Conservation (phyloP, 1,284 basidiomycete genomes). For the Porogramme epimiltina region DNA sequence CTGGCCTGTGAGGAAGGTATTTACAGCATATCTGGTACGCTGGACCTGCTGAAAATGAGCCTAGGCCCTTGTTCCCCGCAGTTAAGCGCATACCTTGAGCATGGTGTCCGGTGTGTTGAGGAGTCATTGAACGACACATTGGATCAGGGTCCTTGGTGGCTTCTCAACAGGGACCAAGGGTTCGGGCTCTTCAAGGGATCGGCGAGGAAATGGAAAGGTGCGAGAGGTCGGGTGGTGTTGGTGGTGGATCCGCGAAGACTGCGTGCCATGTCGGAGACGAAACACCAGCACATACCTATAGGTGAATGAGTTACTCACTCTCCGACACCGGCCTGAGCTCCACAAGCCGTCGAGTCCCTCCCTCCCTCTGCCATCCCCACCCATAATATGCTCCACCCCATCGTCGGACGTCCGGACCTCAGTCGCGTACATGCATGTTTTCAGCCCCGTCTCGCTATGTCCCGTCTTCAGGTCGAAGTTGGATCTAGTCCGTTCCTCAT, state of each 20-base stretch:
- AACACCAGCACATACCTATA: not conserved
- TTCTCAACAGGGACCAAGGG: conserved; percentile 49
- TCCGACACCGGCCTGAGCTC: conserved; percentile 83
- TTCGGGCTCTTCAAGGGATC: conserved; percentile 34
- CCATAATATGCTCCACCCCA: conserved; percentile 60
- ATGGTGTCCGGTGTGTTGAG: conserved; percentile 72
- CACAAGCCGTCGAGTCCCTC: conserved; percentile 48
- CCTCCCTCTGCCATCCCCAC: conserved; percentile 64
- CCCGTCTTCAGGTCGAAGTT: conserved; percentile 75
- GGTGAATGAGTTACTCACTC: conserved; percentile 44
- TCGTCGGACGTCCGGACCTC: conserved; percentile 47
- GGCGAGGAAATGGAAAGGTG: conserved; percentile 23
- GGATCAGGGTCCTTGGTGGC: conserved; percentile 64
- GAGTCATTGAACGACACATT: conserved; percentile 75
- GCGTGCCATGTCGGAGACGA: not conserved
- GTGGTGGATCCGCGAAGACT: conserved; percentile 77
- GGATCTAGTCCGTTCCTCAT: conserved; percentile 46
- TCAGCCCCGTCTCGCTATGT: conserved; percentile 75
- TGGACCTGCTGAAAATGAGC: conserved; percentile 46
- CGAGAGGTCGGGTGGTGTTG: conserved; percentile 34
- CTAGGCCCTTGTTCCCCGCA: not conserved
- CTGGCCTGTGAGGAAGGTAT: conserved; percentile 70
- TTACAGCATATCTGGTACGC: conserved; percentile 71
- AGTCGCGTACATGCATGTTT: conserved; percentile 78
- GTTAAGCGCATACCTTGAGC: conserved; percentile 51